Percentiles rank a stretch among this genome's conserved stretches.
phyloP scores from a whole-genome alignment of 305 asterid genomes.

The Rubia peregrina region DNA sequence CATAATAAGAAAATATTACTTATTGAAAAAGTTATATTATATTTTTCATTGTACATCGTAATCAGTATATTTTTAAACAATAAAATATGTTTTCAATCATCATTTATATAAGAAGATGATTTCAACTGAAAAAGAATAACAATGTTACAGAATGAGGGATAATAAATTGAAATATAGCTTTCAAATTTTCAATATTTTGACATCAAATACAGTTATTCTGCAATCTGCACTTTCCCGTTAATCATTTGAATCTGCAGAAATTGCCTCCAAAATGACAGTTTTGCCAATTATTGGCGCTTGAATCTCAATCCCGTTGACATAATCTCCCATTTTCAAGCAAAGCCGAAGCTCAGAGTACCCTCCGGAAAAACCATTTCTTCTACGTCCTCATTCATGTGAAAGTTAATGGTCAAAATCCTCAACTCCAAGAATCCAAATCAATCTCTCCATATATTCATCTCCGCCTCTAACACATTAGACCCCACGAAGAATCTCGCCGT shows the following conservation, averaged over 20 bases:
- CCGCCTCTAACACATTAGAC: conserved; percentile 34
- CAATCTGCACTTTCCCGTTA: neutral
- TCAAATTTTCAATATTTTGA: too few species aligned
- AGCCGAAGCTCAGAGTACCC: conserved; percentile 36
- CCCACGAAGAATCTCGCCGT: conserved; percentile 42
- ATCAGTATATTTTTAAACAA: too few species aligned
- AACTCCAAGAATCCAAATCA: conserved; percentile 39
- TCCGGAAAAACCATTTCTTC: conserved; percentile 23
- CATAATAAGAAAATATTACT: too few species aligned
- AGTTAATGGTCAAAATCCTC: conserved; percentile 43
- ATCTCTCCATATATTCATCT: conserved; percentile 47
- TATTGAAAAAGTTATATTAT: too few species aligned
- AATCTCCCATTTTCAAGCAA: conserved; percentile 20
- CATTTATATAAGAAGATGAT: too few species aligned
- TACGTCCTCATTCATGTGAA: conserved; percentile 34
- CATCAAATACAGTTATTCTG: too few species aligned
- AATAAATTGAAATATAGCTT: too few species aligned
- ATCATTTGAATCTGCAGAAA: neutral
- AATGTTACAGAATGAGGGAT: too few species aligned
- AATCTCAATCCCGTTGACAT: neutral
- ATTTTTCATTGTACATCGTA: too few species aligned
- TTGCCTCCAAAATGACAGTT: neutral
- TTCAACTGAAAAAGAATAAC: too few species aligned
- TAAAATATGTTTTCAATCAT: too few species aligned
- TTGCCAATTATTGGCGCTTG: conserved; percentile 6